Conservation (phyloP, 345 rosid species). For the Euphorbia lathyris region DNA sequence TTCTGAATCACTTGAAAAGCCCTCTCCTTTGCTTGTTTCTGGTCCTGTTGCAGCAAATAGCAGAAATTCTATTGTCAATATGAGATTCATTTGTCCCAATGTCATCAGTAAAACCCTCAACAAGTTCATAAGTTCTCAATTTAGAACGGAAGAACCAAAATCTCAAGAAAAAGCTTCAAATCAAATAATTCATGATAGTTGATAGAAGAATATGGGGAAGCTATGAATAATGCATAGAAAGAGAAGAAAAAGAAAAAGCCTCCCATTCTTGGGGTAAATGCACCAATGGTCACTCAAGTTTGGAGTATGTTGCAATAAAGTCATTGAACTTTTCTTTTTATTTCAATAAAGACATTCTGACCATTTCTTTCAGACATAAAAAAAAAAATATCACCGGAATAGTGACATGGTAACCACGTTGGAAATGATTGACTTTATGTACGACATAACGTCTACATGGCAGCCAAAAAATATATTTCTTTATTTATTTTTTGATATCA, state of each 20-base stretch:
- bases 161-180: neutral
- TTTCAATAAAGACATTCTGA: too few species aligned
- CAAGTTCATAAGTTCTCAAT: neutral
- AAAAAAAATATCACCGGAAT: too few species aligned
- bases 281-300: too few species aligned
- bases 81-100: neutral
- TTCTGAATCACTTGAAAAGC: conserved; percentile 53
- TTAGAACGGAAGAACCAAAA: neutral
- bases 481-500: too few species aligned
- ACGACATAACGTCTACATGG: too few species aligned
- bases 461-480: too few species aligned
- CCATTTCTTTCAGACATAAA: too few species aligned
- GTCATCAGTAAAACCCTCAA: neutral
- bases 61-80: neutral
- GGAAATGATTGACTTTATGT: too few species aligned
- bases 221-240: neutral
- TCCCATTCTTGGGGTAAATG: neutral
- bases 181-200: neutral
- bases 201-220: neutral
- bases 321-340: too few species aligned
- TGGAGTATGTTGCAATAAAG: too few species aligned
- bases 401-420: too few species aligned
- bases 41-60: conserved; percentile 22
- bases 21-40: conserved; percentile 32
- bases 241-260: neutral